These are phyloP conservation scores for Hypholoma fasciculare DNA, from an alignment of 768 basidiomycete genomes.

Conservation along the genomic window DNA sequence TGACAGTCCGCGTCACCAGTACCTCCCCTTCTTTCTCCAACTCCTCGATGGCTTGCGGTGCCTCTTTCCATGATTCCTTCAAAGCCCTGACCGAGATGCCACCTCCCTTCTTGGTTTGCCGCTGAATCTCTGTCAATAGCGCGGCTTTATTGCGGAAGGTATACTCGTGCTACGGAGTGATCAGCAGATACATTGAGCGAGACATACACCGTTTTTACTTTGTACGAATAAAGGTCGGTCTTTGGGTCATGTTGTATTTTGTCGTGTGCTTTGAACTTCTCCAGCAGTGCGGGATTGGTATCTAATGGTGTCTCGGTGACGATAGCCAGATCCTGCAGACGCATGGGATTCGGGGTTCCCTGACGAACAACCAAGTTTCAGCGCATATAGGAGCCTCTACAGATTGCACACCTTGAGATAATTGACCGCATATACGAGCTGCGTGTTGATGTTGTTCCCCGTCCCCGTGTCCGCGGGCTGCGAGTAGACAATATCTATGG, in stretches of 20 bases:
- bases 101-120: constrained; percentile 79
- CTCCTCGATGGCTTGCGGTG: constrained; percentile 81
- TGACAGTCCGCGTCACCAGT: constrained; percentile 80
- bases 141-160: constrained; percentile 84
- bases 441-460: constrained; percentile 82
- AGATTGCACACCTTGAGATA: constrained; percentile 64
- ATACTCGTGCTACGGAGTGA: constrained; percentile 67
- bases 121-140: constrained; percentile 82
- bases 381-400: neutral
- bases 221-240: constrained; percentile 85
- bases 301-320: constrained; percentile 77
- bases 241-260: constrained; percentile 78
- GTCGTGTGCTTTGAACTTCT: constrained; percentile 83
- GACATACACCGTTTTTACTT: constrained; percentile 44
- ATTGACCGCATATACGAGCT: constrained; percentile 82
- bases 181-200: too few relatives aligned
- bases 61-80: constrained; percentile 92
- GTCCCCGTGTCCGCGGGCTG: constrained; percentile 87
- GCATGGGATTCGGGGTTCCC: constrained; percentile 78
- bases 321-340: constrained; percentile 85
- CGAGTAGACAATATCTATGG: constrained; percentile 73
- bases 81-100: constrained; percentile 82
- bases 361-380: neutral
- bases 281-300: constrained; percentile 66
- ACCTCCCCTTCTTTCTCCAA: constrained; percentile 89